Evolutionary conservation across 2,329 filamentous ascomycete genomes (phyloP).

Genomic region (Alternaria brassicae): DNA sequence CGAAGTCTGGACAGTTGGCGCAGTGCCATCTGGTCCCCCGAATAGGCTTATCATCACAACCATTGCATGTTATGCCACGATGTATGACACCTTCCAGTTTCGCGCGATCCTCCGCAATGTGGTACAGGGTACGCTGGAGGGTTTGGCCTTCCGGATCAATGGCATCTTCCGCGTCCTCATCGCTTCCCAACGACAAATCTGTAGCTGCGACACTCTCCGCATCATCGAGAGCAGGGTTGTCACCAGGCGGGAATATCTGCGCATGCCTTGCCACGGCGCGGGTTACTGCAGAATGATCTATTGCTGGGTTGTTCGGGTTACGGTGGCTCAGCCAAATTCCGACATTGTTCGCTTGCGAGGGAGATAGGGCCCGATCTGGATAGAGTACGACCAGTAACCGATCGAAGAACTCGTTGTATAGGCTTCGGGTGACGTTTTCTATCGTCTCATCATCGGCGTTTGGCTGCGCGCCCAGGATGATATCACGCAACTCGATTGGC

Average conservation of each 20-base stretch:
- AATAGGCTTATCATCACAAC: constrained; percentile 86
- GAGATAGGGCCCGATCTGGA: constrained; percentile 26
- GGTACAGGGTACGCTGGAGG: constrained; percentile 83
- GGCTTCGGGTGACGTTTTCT: constrained; percentile 25
- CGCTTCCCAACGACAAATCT: constrained; percentile 40
- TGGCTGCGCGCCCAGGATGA: constrained; percentile 30
- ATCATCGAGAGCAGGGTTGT: constrained; percentile 20
- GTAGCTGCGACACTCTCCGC: constrained; percentile 44
- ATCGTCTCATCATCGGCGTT: constrained; percentile 28
- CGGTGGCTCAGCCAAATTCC: constrained; percentile 25
- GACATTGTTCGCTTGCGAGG: constrained; percentile 29
- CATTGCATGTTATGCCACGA: constrained; percentile 89
- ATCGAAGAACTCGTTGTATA: constrained; percentile 44
- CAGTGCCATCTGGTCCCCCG: constrained; percentile 92
- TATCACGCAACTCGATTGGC: constrained; percentile 28
- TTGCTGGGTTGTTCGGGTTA: constrained; percentile 19
- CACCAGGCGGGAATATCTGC: constrained; percentile 16
- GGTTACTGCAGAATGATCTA: constrained; percentile 12
- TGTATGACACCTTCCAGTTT: constrained; percentile 80
- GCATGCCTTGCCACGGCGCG: constrained; percentile 36
- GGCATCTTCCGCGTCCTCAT: constrained; percentile 47
- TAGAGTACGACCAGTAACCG: constrained; percentile 35
- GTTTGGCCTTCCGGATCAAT: constrained; percentile 70
- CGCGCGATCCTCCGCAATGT: constrained; percentile 93
- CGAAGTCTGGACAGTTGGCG: constrained; percentile 94